These are phyloP conservation scores for Bryoglossum gracile DNA, from an alignment of 495 filamentous ascomycete species.

Conservation along the genomic window DNA sequence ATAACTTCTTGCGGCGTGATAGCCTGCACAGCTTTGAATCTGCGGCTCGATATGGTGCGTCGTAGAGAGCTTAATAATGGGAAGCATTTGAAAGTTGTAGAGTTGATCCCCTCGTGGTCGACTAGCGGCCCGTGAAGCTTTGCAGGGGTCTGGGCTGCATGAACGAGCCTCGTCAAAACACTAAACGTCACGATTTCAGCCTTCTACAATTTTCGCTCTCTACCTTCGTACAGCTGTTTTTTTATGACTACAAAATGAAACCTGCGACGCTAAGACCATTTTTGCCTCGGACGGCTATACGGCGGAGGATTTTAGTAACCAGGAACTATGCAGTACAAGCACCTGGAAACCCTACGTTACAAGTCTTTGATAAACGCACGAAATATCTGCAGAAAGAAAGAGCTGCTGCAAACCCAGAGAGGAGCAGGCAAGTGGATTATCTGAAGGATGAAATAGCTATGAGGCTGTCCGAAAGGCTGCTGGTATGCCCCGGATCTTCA, in stretches of 20 bases:
- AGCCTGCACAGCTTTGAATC: conserved; percentile 5
- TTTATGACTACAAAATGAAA: conserved; percentile 13
- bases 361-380: conserved; percentile 82
- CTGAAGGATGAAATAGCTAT: conserved; percentile 84
- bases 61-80: conserved; percentile 2
- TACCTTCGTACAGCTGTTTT: background rate
- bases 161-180: conserved; percentile 1
- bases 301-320: conserved; percentile 12
- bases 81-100: background rate
- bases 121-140: conserved; percentile 10
- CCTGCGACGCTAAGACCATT: conserved; percentile 14
- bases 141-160: conserved; percentile 4
- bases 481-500: conserved; percentile 43
- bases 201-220: conserved; percentile 5
- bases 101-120: conserved; percentile 1
- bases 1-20: conserved; percentile 9
- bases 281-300: conserved; percentile 11
- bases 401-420: conserved; percentile 60
- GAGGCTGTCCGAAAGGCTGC: conserved; percentile 76
- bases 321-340: conserved; percentile 70
- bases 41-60: background rate
- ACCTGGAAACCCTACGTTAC: conserved; percentile 63
- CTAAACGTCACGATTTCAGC: conserved; percentile 11
- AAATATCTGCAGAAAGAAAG: conserved; percentile 92
- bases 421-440: conserved; percentile 78